These are phyloP conservation scores for Talaromyces sp. DNA, from an alignment of 2,329 filamentous ascomycete genomes.

Conservation along the genomic window DNA sequence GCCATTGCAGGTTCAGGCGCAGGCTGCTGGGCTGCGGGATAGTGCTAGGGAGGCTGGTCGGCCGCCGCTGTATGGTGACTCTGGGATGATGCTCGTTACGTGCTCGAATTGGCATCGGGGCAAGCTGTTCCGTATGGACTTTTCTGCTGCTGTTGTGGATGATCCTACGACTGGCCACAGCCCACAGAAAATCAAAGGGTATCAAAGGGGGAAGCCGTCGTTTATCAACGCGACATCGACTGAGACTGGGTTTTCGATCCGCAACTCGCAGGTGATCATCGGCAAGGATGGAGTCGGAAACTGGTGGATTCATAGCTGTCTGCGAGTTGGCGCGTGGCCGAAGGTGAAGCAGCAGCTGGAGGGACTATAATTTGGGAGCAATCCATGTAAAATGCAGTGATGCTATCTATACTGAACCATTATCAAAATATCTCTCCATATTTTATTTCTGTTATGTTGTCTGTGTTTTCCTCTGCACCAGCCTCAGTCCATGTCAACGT, in stretches of 20 bases:
- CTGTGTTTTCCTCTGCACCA: no score
- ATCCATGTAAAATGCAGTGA: neutral
- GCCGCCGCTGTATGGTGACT: slow-evolving; percentile 29
- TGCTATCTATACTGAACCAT: no score
- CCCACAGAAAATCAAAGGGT: neutral
- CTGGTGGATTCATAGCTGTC: slow-evolving; percentile 23
- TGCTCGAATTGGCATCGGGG: slow-evolving; percentile 38
- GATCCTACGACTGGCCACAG: neutral
- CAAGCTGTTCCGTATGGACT: slow-evolving; percentile 34
- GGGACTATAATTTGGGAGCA: neutral
- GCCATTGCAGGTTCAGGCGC: slow-evolving; percentile 15
- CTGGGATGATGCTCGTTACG: slow-evolving; percentile 27
- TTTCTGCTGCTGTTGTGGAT: slow-evolving; percentile 22
- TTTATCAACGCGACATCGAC: neutral
- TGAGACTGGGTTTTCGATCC: slow-evolving; percentile 10
- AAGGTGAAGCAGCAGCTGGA: slow-evolving; percentile 14
- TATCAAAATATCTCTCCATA: no score
- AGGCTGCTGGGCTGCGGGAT: slow-evolving; percentile 8
- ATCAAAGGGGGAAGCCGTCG: slow-evolving; percentile 7
- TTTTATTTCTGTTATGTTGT: no score
- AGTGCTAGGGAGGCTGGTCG: slow-evolving; percentile 9
- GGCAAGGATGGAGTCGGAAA: slow-evolving; percentile 28
- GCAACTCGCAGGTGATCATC: slow-evolving; percentile 17
- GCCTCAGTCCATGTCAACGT: neutral
- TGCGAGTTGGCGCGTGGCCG: slow-evolving; percentile 18